Base-by-base conservation (phyloP, 768 basidiomycete species). In the Russula ochroleuca region DNA sequence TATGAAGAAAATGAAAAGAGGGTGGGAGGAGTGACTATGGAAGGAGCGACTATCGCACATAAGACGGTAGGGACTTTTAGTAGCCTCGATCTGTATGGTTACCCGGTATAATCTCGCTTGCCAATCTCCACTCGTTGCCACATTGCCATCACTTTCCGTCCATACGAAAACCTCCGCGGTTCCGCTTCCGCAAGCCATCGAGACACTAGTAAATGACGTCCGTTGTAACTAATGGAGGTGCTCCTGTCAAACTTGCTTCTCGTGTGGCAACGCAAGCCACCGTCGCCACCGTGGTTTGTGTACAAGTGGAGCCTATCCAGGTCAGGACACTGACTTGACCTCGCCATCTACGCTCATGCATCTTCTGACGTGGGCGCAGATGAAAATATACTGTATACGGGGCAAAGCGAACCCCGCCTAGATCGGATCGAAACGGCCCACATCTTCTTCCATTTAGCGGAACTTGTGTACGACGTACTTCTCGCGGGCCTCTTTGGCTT, bases 401-500 rank as follows among this genome's bases (percentile, higher is more conserved):
- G 1, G 10, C 37, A 28, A 28, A 50, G 48, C 4, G 43, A 21
- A 11, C 43, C 17, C 28, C 28, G 25, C 38, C 51, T 7, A 51
- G 21, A 13, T n/a, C 21, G 33, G 21, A 31, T 43, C n/a, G 21
- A 43, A 38, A 28, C 33, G 19, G 25, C 25, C 35, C 2, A 40
- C 33, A n/a, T 5, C 59, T 31, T 15, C 59, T 48, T 58, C 51
- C 21, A 25, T 19, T 53, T 21, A n/a, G 7, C 21, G 21, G 52
- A 14, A n/a, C 31, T 53, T 57, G 33, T 33, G 38, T 15, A 51
- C 45, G 9, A 23, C 14, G 31, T 21, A 62, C 56, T 38, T 57
- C 13, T 40, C 38, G n/a, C 25, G 61, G 19, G 53, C 62, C 52
- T 75, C 72, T 25, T 28, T 28, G 41, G 73, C 73, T 66, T 73